Evolutionary conservation across 306 rosid genomes (phyloP), one percentile per base, ranked within the genome.

Genomic region (Cucumis sativus): DNA sequence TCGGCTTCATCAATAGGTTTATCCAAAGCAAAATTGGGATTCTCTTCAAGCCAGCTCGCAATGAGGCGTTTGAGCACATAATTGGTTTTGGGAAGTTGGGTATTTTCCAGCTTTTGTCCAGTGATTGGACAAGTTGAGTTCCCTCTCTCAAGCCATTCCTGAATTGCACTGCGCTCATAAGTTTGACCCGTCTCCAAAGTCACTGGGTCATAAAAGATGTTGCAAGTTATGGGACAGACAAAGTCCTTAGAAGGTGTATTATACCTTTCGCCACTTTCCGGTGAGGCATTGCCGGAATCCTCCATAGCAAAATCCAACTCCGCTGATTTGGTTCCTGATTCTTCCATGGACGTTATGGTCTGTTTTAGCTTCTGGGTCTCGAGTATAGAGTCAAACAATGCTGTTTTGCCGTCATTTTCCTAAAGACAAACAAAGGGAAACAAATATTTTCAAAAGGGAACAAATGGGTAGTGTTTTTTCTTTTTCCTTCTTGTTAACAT

Each of bases 161-260:
- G 96, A 13, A 90, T 95, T 7, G 98, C 98, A 80, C 64, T 81
- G 11, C 97, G 91, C 88, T 95, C 98, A 65, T 87, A 95, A 74
- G 98, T 92, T 78, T 95, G 97, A 33, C 97, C 98, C 8, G 97
- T 95, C 84, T 95, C 97, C 47, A 95, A 91, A 47, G 98, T 95
- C 77, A 95, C 98, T 0, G 98, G 98, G 79, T 95, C 98, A 80
- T 92, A 87, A 86, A 94, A 94, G 20, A 94, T 74, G 81, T 89
- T 86, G 83, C 93, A 89, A 20, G 97, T 95, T 72, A 90, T 95
- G 72, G 98, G 96, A 79, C 98, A 95, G 41, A 92, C 93, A 78
- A 90, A 92, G 82, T 95, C 97, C 84, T 95, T 89, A 18, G 97
- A 95, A 79, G 92, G 89, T 39, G 88, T 70, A 33, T 79, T 74